Evolutionary conservation across 2,329 filamentous ascomycete species (phyloP), one percentile per base, ranked within the genome.

Genomic region (Fusarium globosum): DNA sequence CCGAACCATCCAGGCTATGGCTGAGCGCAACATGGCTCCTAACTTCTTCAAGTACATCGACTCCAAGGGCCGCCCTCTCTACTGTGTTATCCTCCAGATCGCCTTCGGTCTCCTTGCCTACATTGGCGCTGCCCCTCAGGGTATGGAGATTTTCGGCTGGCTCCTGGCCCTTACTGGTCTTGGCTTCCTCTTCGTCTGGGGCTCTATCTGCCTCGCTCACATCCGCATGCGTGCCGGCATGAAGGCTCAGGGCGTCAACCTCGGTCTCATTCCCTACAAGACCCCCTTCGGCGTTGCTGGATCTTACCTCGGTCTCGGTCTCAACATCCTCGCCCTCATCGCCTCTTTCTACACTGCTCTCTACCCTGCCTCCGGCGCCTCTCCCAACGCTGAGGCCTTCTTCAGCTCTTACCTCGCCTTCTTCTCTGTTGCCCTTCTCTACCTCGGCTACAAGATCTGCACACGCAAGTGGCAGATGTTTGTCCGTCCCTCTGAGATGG

Each of bases 141-240:
- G 92, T 75, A 85, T 84, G n/a, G 83, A 87, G 35, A 90, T 94
- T 15, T 93, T 97, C 74, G 87, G 89, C 77, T 97, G 95, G 95
- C 89, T 97, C 82, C 86, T 93, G 35, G 89, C 93, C 65, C 86
- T 94, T 42, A 93, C 91, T 4, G 93, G 91, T 64, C 87, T 95
- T n/a, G 92, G 91, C 21, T 91, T 89, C 63, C 88, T 94, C 79
- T 94, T 95, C 85, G 95, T 93, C 20, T 95, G 93, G 93, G 90
- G 87, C 55, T 93, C 93, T 76, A 96, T 97, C 81, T 97, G 94
- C 82, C 85, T 97, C 14, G 89, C 92, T 20, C 95, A 98, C 83
- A 97, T 97, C 79, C 94, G 95, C 65, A 98, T 98, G 89, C 94
- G 95, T 73, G 83, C 85, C 38, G 94, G 91, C 21, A 97, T 94